Evolutionary conservation across 164 flowering plant species (phyloP).

Genomic region (Buxus sempervirens): DNA sequence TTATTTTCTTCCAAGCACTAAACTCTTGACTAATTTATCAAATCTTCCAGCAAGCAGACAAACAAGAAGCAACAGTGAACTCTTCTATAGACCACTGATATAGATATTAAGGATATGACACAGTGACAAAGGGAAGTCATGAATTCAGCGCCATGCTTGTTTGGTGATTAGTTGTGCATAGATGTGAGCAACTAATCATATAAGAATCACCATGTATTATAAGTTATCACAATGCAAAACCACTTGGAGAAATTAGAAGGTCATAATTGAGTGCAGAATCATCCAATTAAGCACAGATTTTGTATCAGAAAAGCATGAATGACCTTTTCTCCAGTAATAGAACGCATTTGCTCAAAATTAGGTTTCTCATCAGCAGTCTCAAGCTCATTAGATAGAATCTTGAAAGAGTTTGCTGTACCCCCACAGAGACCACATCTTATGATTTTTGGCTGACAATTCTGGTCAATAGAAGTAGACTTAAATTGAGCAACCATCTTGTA

Average conservation of each 20-base stretch:
- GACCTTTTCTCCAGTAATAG: conserved; percentile 43
- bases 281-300: not conserved
- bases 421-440: conserved; percentile 57
- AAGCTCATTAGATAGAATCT: conserved; percentile 35
- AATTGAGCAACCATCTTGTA: conserved; percentile 33
- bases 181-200: no score
- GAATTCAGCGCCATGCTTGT: no score
- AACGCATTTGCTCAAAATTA: conserved; percentile 21
- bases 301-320: not conserved
- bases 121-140: no score
- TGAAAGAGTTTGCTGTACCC: conserved; percentile 41
- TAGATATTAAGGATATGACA: no score
- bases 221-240: not conserved
- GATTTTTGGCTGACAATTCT: conserved; percentile 24
- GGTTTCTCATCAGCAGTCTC: conserved; percentile 26
- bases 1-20: no score
- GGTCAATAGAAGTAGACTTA: conserved; percentile 23
- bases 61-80: no score
- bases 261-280: not conserved
- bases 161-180: no score
- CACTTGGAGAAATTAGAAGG: not conserved
- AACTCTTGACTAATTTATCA: no score
- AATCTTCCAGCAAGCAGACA: no score
- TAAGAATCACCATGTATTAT: no score
- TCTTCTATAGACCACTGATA: no score